Base-by-base conservation (phyloP, 148 eudicot species). In the Gaultheria prostrata region DNA sequence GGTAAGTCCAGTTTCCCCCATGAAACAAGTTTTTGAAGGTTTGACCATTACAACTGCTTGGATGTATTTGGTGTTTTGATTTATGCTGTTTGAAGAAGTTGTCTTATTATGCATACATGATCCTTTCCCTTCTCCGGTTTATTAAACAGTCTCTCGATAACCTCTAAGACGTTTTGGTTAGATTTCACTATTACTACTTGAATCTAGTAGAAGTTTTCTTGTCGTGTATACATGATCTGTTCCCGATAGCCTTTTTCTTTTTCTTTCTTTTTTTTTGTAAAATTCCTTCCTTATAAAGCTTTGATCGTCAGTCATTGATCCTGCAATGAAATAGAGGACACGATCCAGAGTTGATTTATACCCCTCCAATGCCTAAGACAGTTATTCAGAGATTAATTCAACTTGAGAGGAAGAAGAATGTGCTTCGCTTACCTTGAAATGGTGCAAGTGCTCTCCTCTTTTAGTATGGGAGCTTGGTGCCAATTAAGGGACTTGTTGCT, bases 1-100 rank as follows among this genome's bases (percentile, higher is more conserved):
- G 77, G 83, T 79, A 80, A 71, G 83, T 80, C 59, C 28, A 74
- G 33, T 79, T 84, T 70, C 73, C 26, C 70, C 43, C 1, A 26
- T 30, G 45, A 32, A 71, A 81, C 65, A 82, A 49, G 49, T 81
- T 65, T 28, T 26, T 26, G 67, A 67, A 81, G 26, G 67, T 46
- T 67, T 20, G 1, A 50, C 57, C 8, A 10, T 45, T 78, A 11
- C 8, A 24, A 80, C 8, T 63, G 15, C 74, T 26, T 63, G 54
- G 39, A 24, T 48, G 43, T 33, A 45, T 57, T 54, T 6, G 9
- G 24, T 77, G 56, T 76, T 30, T 48, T 48, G 79, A 50, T 77
- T 75, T 75, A 26, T 6, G 4, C 61, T 77, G 59, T 77, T 49
- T 77, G 53, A 4, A n/a, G 14, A 45, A 45, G 50, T 17, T 35